A percentile compares a stretch with the other conserved stretches of the same genome.
These are phyloP conservation scores for Vaccinium macrocarpon DNA, from an alignment of 148 eudicot species.

Conservation along the genomic window DNA sequence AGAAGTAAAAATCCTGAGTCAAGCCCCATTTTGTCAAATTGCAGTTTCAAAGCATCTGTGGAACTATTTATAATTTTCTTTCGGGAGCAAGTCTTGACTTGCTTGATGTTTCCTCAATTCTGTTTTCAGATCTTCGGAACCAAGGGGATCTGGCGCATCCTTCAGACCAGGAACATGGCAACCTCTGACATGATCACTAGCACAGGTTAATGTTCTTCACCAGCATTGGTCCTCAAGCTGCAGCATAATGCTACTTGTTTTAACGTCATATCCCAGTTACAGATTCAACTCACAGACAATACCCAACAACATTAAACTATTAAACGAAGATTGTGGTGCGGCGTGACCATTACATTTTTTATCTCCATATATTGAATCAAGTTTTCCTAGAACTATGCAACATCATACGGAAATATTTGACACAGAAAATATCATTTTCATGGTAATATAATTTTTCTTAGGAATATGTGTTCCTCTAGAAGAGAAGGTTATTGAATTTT, in stretches of 20 bases:
- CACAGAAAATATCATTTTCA: neutral
- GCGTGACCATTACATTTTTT: neutral
- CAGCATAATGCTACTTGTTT: neutral
- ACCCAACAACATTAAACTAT: no score
- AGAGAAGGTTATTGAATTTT: neutral
- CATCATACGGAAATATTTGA: neutral
- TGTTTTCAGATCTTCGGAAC: conserved; percentile 78
- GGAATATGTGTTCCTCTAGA: neutral
- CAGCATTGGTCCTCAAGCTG: neutral
- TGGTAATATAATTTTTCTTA: neutral
- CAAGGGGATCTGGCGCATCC: conserved; percentile 75
- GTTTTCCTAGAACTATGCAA: neutral
- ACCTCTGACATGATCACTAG: conserved; percentile 63
- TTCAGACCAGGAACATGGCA: conserved; percentile 94
- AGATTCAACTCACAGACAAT: conserved; percentile 1
- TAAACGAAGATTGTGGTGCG: neutral
- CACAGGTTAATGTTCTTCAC: neutral
- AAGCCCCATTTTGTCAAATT: no score
- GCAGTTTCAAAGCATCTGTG: neutral
- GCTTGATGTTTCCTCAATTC: neutral
- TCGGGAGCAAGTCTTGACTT: neutral
- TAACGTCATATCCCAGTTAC: neutral
- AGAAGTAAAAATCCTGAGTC: no score
- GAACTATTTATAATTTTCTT: neutral
- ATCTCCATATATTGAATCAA: neutral